phyloP scores from a whole-genome alignment of 192 early-diverging fungal genomes.

The Gonapodya sp. region DNA sequence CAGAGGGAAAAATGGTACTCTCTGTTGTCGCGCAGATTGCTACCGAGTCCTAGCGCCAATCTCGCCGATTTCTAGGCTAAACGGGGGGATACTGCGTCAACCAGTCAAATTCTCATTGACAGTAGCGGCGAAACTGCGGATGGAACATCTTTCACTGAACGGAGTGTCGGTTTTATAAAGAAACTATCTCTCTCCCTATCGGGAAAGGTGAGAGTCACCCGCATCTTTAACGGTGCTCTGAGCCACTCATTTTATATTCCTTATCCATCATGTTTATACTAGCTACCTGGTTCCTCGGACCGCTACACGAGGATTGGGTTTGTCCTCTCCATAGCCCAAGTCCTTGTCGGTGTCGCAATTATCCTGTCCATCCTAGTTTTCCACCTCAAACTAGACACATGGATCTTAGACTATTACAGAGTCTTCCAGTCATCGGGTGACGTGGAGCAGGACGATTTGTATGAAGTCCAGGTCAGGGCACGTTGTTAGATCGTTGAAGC shows the following conservation, averaged over 20 bases:
- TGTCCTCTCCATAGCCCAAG: neutral
- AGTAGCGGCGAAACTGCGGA: neutral
- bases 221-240: too few species aligned
- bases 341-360: neutral
- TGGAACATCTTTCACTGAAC: neutral
- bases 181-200: neutral
- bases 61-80: too few species aligned
- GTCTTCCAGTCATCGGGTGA: neutral
- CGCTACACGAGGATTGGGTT: neutral
- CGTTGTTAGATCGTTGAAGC: too few species aligned
- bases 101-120: neutral
- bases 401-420: neutral
- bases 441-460: too few species aligned
- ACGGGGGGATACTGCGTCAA: neutral
- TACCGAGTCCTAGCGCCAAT: too few species aligned
- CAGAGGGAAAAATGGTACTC: too few species aligned
- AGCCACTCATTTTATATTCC: too few species aligned
- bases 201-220: too few species aligned
- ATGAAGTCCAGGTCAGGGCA: too few species aligned
- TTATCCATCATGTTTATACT: too few species aligned
- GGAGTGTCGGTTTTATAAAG: neutral
- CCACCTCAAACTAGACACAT: neutral
- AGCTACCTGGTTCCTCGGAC: neutral
- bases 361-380: neutral
- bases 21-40: too few species aligned